These are phyloP conservation scores for Fusarium scirpi DNA, from an alignment of 2,329 filamentous ascomycete species.

Conservation along the genomic window DNA sequence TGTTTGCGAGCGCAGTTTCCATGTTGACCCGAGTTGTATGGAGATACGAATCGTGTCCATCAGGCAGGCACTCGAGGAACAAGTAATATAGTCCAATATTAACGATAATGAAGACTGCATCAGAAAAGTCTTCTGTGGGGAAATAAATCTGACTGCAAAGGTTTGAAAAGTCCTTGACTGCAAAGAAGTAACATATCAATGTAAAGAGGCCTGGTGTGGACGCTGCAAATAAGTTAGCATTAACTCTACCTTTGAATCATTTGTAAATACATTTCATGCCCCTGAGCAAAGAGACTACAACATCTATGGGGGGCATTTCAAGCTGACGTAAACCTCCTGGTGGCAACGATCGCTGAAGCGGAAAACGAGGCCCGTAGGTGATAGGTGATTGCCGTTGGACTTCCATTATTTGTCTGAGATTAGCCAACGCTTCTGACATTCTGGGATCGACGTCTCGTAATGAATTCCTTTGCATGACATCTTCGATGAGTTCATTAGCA, in stretches of 20 bases:
- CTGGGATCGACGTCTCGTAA: constrained; percentile 60
- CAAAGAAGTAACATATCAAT: constrained; percentile 62
- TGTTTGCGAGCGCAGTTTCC: constrained; percentile 62
- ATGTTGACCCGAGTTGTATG: constrained; percentile 61
- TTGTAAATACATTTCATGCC: constrained; percentile 57
- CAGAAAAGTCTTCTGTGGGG: constrained; percentile 62
- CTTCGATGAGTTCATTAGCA: constrained; percentile 66
- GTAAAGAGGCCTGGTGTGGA: constrained; percentile 62
- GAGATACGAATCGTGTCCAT: constrained; percentile 45
- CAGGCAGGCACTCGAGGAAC: constrained; percentile 58
- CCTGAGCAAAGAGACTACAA: constrained; percentile 63
- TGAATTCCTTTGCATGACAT: constrained; percentile 62
- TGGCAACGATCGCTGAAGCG: constrained; percentile 59
- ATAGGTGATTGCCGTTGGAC: constrained; percentile 60
- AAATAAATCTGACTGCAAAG: constrained; percentile 65
- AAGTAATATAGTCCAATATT: constrained; percentile 63
- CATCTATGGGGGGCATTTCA: constrained; percentile 64
- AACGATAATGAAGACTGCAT: constrained; percentile 64
- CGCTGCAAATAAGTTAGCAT: constrained; percentile 10
- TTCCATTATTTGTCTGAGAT: constrained; percentile 64
- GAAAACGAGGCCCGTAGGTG: constrained; percentile 59
- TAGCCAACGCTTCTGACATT: constrained; percentile 65
- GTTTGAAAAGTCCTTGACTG: constrained; percentile 62
- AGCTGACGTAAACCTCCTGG: constrained; percentile 61
- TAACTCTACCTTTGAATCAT: background rate